Base-by-base conservation (phyloP, 176 grass and related monocot genomes). In the Avena sativa region DNA sequence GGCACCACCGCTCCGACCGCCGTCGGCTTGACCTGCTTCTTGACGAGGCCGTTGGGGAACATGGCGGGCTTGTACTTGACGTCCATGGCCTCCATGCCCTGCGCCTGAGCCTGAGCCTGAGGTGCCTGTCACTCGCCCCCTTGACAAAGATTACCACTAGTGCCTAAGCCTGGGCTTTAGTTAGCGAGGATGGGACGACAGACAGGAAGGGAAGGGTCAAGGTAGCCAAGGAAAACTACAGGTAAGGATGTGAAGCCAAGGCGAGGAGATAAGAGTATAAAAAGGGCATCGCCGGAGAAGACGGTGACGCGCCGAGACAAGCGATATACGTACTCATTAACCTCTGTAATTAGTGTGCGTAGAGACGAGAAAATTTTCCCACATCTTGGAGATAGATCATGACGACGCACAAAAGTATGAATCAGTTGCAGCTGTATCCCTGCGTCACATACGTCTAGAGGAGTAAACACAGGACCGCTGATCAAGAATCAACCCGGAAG, bases 1-100 rank as follows among this genome's bases (percentile, higher is more conserved):
- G 71, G 86, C 72, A 75, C 72, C 23, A 50, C 72, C 72, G 12
- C n/a, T 51, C 43, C 60, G 48, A 53, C 75, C 6, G 82, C 67
- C 62, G 81, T 59, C 63, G 75, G 90, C 77, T 92, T 78, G 49
- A 79, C 74, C 81, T 93, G 74, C 81, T 93, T 99, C 86, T 93
- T 95, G 56, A 93, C 79, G 52, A 83, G 87, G 77, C 97, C 97
- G 88, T 98, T 98, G 88, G 93, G 87, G 88, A 94, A 95, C 80
- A 80, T 9, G 80, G 56, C 23, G 23, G 85, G 85, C 80, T 66
- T 80, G 89, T 87, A 87, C 85, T 87, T 91, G 75, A 91, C 74
- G 75, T 87, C 85, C 89, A 91, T 91, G 81, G 89, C 85, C 60
- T 87, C 52, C 52, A 55, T 55, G 52, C 17, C 52, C 40, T 43